Base-by-base conservation (phyloP, 768 basidiomycete species). In the Tubosaeta brunneosetosa region DNA sequence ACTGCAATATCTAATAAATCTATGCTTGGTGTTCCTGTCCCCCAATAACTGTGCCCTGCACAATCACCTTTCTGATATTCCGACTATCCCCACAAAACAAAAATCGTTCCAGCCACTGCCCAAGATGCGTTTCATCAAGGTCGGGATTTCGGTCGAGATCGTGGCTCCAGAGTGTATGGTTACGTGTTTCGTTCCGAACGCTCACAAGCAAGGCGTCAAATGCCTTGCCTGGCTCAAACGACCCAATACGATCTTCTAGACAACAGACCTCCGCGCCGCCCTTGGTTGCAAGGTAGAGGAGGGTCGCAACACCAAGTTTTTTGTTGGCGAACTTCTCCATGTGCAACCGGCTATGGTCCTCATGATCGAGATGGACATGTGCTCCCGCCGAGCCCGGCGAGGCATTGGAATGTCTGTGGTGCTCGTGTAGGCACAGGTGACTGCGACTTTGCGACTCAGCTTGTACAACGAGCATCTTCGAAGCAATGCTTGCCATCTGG, bases 251-350 rank as follows among this genome's bases (percentile, higher is more conserved):
- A 25, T 80, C 69, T 49, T 82, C 77, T 11, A 97, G 70, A 47
- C 76, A 75, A 62, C 92, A 94, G 0, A 97, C 84, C 22, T 82
- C 76, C 2, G 95, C 95, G 1, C 95, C 95, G 32, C 95, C 95
- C 22, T 87, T 72, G 4, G 95, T 98, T 9, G 95, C 94, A 48
- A 97, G 84, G 74, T 93, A 86, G 51, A 97, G 75, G 49, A 97
- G 74, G 2, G 91, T 82, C 6, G 87, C 73, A 42, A 93, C 76
- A 3, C 84, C 74, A 14, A 97, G 77, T 55, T 85, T 86, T n/a
- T 75, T 75, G 60, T 78, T 74, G 4, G 76, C 69, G 62, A 87
- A 86, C 29, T 56, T 50, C 33, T 56, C 51, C 19, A 55, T 47
- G 49, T 34, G 49, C 11, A 38, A 37, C 16, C 31, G 47, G 37